Evolutionary conservation across 75 land plant genomes (phyloP), one percentile per base, ranked within the genome.

Genomic region (Picea glauca): DNA sequence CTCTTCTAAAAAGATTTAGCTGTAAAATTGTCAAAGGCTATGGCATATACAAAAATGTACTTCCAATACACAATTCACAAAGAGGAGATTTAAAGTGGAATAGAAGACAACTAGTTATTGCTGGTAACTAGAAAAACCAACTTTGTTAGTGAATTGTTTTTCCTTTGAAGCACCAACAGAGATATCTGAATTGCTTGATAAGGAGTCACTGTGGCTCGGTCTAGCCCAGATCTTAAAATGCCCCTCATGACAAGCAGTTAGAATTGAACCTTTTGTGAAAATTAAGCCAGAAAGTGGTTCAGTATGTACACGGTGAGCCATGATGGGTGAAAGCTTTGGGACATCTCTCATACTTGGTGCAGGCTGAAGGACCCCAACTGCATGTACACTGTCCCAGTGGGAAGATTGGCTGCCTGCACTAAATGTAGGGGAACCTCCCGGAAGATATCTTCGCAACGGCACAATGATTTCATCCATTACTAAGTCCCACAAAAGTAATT

Each of bases 271-370:
- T 33, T 83, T 88, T 21, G 99, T 92, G 78, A 96, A 94, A 18
- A 81, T 60, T 77, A 96, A 77, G 56, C 99, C 98, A n/a, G 99
- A 94, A 26, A 96, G 91, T 33, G 99, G 99, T 60, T 96, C 99
- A 13, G 94, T 84, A 82, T 96, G 99, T 21, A 88, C 94, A 59
- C 96, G 96, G 77, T 96, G 98, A 66, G 92, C 91, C 79, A 94
- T 90, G 3, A 94, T 64, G 67, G 99, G 99, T 2, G 98, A 91
- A 60, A 96, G 79, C 84, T 96, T 96, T 18, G 99, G 99, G 78
- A 96, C 98, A 78, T 96, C 98, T 80, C 90, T 78, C 81, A 96
- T 92, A 76, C 93, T 83, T 46, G 99, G 99, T 57, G 99, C 95
- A 35, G 98, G 91, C 77, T 94, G 99, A 18, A 96, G 85, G 13